Percentiles rank a stretch among this genome's conserved stretches.
These are phyloP conservation scores for Cladophialophora yegresii DNA, from an alignment of 2,329 filamentous ascomycete genomes.

Conservation along the genomic window DNA sequence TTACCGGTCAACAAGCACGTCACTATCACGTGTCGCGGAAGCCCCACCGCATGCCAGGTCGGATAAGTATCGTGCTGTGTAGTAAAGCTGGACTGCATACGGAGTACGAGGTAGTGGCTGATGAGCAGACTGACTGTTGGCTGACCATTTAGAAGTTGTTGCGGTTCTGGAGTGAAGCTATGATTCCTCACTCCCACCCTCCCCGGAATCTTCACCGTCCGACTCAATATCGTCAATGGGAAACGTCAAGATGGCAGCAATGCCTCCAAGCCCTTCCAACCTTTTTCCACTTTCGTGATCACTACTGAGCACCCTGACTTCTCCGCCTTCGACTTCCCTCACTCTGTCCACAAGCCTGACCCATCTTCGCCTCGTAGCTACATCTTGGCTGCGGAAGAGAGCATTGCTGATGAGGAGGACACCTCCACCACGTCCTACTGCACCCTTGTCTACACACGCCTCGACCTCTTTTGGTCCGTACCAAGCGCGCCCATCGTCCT, in stretches of 20 bases:
- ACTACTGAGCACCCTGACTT: constrained; percentile 84
- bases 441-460: constrained; percentile 79
- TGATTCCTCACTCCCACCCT: constrained; percentile 22
- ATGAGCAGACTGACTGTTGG: not conserved
- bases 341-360: constrained; percentile 86
- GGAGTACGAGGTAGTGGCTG: not conserved
- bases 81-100: not conserved
- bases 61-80: too few relatives aligned
- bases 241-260: constrained; percentile 89
- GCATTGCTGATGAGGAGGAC: constrained; percentile 83
- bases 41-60: too few relatives aligned
- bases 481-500: constrained; percentile 85
- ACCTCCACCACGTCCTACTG: constrained; percentile 82
- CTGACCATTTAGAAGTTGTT: not conserved
- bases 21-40: not conserved
- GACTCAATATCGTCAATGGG: constrained; percentile 81
- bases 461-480: constrained; percentile 84
- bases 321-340: constrained; percentile 75
- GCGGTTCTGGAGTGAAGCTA: constrained; percentile 1
- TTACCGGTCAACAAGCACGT: constrained; percentile 15
- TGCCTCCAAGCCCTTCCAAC: constrained; percentile 78
- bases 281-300: constrained; percentile 91
- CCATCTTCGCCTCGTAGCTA: constrained; percentile 75
- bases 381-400: constrained; percentile 80
- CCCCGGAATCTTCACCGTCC: constrained; percentile 52